Evolutionary conservation across 108 stramenopile genomes (phyloP).

Genomic region (Skeletonema menzelii): DNA sequence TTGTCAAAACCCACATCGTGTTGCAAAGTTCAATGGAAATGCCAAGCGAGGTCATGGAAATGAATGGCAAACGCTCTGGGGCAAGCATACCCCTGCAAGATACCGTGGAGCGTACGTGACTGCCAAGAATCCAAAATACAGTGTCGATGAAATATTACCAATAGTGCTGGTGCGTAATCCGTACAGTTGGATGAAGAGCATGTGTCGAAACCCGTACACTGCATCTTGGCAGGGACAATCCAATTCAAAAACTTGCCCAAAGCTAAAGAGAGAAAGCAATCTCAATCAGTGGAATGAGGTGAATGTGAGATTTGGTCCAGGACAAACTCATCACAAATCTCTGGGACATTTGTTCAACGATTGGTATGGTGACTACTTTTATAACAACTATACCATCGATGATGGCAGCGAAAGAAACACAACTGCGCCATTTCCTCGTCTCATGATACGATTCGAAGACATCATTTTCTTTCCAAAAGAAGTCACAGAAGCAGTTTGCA

Average conservation of each 20-base stretch:
- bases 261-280: slow-evolving; percentile 5
- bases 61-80: slow-evolving; percentile 68
- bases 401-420: not conserved
- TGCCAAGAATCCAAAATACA: slow-evolving; percentile 20
- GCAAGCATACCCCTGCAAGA: slow-evolving; percentile 57
- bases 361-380: slow-evolving; percentile 73
- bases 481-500: slow-evolving; percentile 59
- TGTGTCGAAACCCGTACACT: slow-evolving; percentile 70
- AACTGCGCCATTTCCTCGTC: slow-evolving; percentile 53
- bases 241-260: slow-evolving; percentile 21
- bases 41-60: slow-evolving; percentile 51
- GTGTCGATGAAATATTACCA: slow-evolving; percentile 53
- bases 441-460: slow-evolving; percentile 73
- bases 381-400: slow-evolving; percentile 10
- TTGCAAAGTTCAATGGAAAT: slow-evolving; percentile 24
- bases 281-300: slow-evolving; percentile 59
- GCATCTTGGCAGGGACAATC: slow-evolving; percentile 25
- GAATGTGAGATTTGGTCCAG: slow-evolving; percentile 58
- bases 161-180: slow-evolving; percentile 77
- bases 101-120: slow-evolving; percentile 19
- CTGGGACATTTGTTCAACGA: slow-evolving; percentile 79
- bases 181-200: slow-evolving; percentile 72
- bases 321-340: slow-evolving; percentile 49
- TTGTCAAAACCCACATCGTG: slow-evolving; percentile 56
- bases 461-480: slow-evolving; percentile 55